Conservation (phyloP, 192 early-diverging fungal species). For the Umbelopsis ramanniana region DNA sequence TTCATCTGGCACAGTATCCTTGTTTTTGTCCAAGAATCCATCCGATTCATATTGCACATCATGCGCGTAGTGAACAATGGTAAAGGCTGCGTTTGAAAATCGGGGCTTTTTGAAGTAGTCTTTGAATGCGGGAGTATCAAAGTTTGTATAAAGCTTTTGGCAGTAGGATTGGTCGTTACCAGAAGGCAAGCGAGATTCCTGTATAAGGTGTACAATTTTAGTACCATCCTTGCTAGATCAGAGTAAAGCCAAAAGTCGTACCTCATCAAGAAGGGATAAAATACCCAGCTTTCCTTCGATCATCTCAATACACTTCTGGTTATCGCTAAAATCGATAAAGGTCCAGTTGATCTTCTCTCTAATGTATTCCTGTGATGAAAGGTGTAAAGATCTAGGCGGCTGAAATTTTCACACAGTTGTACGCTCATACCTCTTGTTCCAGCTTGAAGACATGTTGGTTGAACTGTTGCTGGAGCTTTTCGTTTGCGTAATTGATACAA, state of each 20-base stretch:
- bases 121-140: constrained; percentile 62
- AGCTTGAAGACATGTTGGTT: constrained; percentile 99
- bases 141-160: constrained; percentile 89
- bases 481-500: constrained; percentile 97
- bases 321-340: constrained; percentile 98
- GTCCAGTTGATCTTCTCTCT: constrained; percentile 98
- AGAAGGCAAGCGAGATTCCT: constrained; percentile 75
- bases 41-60: constrained; percentile 95
- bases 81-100: constrained; percentile 88
- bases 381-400: background rate
- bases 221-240: background rate
- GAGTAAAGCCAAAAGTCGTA: constrained; percentile 42
- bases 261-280: constrained; percentile 93
- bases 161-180: constrained; percentile 85
- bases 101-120: constrained; percentile 91
- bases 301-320: constrained; percentile 98
- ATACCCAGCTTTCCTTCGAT: constrained; percentile 97
- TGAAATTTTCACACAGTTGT: background rate
- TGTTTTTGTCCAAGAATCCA: constrained; percentile 98
- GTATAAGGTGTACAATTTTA: background rate
- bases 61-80: constrained; percentile 94
- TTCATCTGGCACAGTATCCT: constrained; percentile 98
- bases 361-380: constrained; percentile 73
- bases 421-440: constrained; percentile 76
- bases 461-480: constrained; percentile 98